Base-by-base conservation (phyloP, 2,329 filamentous ascomycete genomes). In the Leptodontidium sp. region DNA sequence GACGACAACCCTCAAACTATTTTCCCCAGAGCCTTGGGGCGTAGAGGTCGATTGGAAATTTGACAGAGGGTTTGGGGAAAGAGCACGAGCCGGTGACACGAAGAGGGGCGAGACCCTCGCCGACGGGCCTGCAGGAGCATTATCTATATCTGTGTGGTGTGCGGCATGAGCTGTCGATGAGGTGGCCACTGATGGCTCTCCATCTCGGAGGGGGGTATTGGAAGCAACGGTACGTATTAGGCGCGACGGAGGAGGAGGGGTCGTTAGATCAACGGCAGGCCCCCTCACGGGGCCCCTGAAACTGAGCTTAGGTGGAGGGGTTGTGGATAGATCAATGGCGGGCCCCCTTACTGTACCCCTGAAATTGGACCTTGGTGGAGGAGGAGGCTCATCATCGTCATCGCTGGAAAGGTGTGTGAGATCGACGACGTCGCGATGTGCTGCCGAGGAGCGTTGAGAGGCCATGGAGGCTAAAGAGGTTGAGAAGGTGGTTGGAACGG, bases 381-480 rank as follows among this genome's bases (percentile, higher is more conserved):
- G 15, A 17, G 47, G n/a, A 24, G n/a, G 38, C 1, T 29, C 57
- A 6, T 45, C 57, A 58, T 58, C 35, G 1, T 59, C 57, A 59
- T 55, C 52, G 29, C 57, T 59, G 12, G 35, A 43, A 45, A 59
- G 57, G 50, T 6, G 4, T 15, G 43, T 47, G 12, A 55, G 52
- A 35, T 59, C 57, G n/a, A 59, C 24, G 21, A 43, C 14, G 21
- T 45, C 11, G 12, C 9, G n/a, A 59, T n/a, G 38, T 59, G 7
- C 7, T 50, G 21, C n/a, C 6, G 47, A 50, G 6, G 35, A 38
- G n/a, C 38, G 57, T 43, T 40, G 35, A 45, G 21, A 17, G 9
- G 57, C 57, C 57, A 59, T 59, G 17, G 11, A 2, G 38, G 35
- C 12, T n/a, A 21, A 45, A 5, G 12, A 50, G 21, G 21, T 17